phyloP scores from a whole-genome alignment of 2,329 filamentous ascomycete genomes.

The Cordyceps tenuipes region DNA sequence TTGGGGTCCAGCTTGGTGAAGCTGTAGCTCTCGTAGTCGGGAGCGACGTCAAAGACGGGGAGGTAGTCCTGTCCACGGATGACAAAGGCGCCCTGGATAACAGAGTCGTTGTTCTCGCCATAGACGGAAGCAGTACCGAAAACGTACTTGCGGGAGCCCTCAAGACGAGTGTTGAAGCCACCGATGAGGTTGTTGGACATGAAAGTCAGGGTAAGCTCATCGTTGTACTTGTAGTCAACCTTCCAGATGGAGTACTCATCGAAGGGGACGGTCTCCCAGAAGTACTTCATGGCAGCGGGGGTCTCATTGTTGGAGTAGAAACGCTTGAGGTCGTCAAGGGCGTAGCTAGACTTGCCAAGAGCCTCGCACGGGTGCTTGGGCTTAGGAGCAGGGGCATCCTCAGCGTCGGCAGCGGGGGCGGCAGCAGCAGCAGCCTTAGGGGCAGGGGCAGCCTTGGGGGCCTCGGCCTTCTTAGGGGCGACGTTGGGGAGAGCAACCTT shows the following conservation, averaged over 20 bases:
- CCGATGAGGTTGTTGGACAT: slow-evolving; percentile 99
- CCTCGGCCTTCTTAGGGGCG: slow-evolving; percentile 68
- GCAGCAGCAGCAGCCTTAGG: slow-evolving; percentile 31
- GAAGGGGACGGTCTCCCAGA: slow-evolving; percentile 94
- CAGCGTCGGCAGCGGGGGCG: slow-evolving; percentile 27
- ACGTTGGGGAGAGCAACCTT: slow-evolving; percentile 64
- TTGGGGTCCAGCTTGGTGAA: slow-evolving; percentile 93
- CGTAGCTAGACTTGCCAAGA: slow-evolving; percentile 69
- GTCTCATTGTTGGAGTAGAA: slow-evolving; percentile 96
- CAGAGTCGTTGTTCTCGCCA: slow-evolving; percentile 77
- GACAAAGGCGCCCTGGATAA: slow-evolving; percentile 90
- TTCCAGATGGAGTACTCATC: slow-evolving; percentile 95
- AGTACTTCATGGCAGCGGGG: slow-evolving; percentile 81
- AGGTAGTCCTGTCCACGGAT: slow-evolving; percentile 82
- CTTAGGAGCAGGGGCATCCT: slow-evolving; percentile 56
- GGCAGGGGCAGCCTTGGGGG: slow-evolving; percentile 50
- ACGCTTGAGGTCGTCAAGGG: slow-evolving; percentile 97
- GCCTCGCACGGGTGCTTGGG: slow-evolving; percentile 91
- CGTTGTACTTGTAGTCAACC: slow-evolving; percentile 97
- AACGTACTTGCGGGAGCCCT: slow-evolving; percentile 95
- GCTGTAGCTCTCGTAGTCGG: slow-evolving; percentile 91
- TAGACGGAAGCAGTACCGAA: slow-evolving; percentile 89
- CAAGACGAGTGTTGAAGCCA: slow-evolving; percentile 95
- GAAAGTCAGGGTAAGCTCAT: slow-evolving; percentile 94
- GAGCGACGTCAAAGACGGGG: slow-evolving; percentile 91